Percentiles rank a stretch among this genome's conserved stretches.
These are phyloP conservation scores for Rhytidiadelphus loreus DNA, from an alignment of 225 moss, liverwort and hornwort genomes.

Conservation along the genomic window DNA sequence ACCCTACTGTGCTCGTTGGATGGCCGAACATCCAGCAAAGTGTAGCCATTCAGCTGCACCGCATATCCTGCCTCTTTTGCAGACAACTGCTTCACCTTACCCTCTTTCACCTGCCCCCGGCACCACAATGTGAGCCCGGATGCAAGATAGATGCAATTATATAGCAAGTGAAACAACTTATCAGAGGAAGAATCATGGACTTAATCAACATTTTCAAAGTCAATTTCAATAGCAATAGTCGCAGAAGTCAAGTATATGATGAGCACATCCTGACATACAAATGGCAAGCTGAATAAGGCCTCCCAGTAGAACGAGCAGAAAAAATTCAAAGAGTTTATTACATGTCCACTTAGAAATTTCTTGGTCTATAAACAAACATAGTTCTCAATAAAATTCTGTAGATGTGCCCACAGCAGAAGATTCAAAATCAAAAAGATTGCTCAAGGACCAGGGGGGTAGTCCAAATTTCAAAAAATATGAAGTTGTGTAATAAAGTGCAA, in stretches of 20 bases:
- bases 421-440: background rate
- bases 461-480: background rate
- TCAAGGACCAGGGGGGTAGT: background rate
- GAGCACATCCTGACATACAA: background rate
- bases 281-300: background rate
- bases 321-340: background rate
- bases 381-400: background rate
- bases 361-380: background rate
- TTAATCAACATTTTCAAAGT: background rate
- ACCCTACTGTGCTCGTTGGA: constrained; percentile 74
- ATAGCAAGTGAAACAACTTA: background rate
- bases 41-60: constrained; percentile 64
- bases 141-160: background rate
- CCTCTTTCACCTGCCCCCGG: constrained; percentile 76
- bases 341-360: background rate
- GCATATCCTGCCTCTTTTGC: constrained; percentile 94
- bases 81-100: constrained; percentile 85
- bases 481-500: background rate
- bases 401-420: background rate
- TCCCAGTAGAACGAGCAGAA: background rate
- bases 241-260: background rate
- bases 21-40: constrained; percentile 84
- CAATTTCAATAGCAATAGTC: background rate
- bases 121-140: constrained; percentile 1
- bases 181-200: background rate